These are phyloP conservation scores for Oenanthe sinensis DNA, from an alignment of 129 eudicot genomes.

Conservation along the genomic window DNA sequence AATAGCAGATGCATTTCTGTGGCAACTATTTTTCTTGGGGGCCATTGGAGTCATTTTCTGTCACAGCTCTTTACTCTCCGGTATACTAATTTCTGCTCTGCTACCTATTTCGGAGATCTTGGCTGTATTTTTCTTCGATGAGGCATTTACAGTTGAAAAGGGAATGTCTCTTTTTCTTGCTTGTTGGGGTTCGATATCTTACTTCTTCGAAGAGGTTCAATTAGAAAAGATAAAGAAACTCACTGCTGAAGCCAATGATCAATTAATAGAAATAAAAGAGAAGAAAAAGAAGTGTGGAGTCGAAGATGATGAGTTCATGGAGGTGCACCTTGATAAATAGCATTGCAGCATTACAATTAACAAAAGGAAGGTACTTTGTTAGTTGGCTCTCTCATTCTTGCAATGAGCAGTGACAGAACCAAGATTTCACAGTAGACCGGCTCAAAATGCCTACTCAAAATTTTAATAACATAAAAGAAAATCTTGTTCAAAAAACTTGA, in stretches of 20 bases:
- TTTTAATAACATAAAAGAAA: too few relatives aligned
- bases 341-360: background rate
- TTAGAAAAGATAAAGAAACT: constrained; percentile 17
- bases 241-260: background rate
- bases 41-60: constrained; percentile 42
- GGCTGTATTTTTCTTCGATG: constrained; percentile 40
- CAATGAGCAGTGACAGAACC: background rate
- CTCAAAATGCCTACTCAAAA: too few relatives aligned
- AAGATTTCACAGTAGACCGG: too few relatives aligned
- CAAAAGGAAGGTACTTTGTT: background rate
- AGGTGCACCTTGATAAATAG: background rate
- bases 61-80: constrained; percentile 43
- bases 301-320: background rate
- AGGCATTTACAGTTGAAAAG: constrained; percentile 33
- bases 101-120: constrained; percentile 36
- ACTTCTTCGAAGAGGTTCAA: constrained; percentile 32
- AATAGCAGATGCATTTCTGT: constrained; percentile 23
- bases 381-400: background rate
- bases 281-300: background rate
- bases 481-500: too few relatives aligned
- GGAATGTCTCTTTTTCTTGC: constrained; percentile 39
- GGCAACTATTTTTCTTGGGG: constrained; percentile 55
- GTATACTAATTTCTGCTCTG: constrained; percentile 30
- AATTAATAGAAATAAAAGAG: background rate
- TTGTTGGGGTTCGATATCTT: constrained; percentile 46